phyloP scores from a whole-genome alignment of 108 stramenopile genomes.

The Discostella stelligeroides region DNA sequence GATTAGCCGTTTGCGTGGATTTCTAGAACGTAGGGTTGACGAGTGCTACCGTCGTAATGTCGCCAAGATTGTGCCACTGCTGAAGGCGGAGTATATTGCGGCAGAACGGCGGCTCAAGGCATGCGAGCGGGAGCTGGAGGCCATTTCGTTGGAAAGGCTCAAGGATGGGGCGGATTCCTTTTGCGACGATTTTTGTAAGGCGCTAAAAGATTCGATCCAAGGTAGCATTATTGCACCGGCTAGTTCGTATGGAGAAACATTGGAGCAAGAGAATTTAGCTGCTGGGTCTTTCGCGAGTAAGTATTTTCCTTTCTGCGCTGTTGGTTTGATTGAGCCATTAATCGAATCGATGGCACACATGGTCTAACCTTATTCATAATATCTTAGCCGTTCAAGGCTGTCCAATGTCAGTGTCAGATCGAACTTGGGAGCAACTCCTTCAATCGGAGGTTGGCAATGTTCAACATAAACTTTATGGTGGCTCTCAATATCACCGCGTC shows the following conservation, averaged over 20 bases:
- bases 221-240: conserved; percentile 87
- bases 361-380: not conserved
- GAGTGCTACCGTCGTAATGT: conserved; percentile 91
- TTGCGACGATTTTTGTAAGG: conserved; percentile 86
- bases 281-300: conserved; percentile 79
- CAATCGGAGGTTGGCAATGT: conserved; percentile 67
- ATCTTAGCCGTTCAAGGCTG: conserved; percentile 59
- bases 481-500: conserved; percentile 92
- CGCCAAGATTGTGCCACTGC: conserved; percentile 88
- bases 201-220: conserved; percentile 75
- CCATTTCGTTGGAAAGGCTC: conserved; percentile 80
- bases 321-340: not conserved
- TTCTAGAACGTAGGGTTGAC: conserved; percentile 89
- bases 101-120: conserved; percentile 70
- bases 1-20: conserved; percentile 77
- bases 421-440: conserved; percentile 72
- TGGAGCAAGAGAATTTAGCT: conserved; percentile 77
- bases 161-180: conserved; percentile 80
- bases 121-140: conserved; percentile 81
- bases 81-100: conserved; percentile 79
- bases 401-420: conserved; percentile 74
- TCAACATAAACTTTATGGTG: conserved; percentile 86
- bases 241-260: conserved; percentile 84
- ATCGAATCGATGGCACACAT: not conserved
- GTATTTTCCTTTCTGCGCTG: conserved; percentile 9